Evolutionary conservation across 768 basidiomycete genomes (phyloP).

Genomic region (Saitozyma podzolica): DNA sequence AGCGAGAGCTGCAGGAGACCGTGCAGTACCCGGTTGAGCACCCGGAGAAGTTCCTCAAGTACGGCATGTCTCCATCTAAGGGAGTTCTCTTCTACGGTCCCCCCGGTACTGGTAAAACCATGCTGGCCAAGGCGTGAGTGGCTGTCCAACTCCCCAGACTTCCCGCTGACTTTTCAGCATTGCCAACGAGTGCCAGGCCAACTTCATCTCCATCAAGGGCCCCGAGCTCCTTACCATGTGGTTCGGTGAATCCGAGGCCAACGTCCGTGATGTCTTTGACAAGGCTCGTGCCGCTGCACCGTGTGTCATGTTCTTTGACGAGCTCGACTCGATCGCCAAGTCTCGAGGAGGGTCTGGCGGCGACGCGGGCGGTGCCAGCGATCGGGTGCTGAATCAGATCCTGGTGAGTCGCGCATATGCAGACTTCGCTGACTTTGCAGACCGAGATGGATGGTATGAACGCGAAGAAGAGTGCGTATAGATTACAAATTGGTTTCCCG

Average conservation of each 20-base stretch:
- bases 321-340: slow-evolving; percentile 98
- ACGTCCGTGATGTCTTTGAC: slow-evolving; percentile 99
- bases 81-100: slow-evolving; percentile 99
- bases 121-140: slow-evolving; percentile 82
- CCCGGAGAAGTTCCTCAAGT: slow-evolving; percentile 99
- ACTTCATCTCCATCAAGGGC: slow-evolving; percentile 99
- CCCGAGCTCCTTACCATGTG: slow-evolving; percentile 99
- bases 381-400: slow-evolving; percentile 83
- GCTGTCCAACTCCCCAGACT: not conserved
- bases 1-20: slow-evolving; percentile 97
- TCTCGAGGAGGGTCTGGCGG: slow-evolving; percentile 74
- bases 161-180: slow-evolving; percentile 56
- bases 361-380: slow-evolving; percentile 93
- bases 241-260: slow-evolving; percentile 99
- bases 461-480: slow-evolving; percentile 62
- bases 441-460: slow-evolving; percentile 94
- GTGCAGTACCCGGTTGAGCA: slow-evolving; percentile 99
- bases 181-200: slow-evolving; percentile 99
- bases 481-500: too few species aligned
- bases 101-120: slow-evolving; percentile 99
- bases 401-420: slow-evolving; percentile 27
- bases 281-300: slow-evolving; percentile 98
- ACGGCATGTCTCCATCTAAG: slow-evolving; percentile 99
- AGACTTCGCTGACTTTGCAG: slow-evolving; percentile 46
- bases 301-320: slow-evolving; percentile 99